phyloP scores from a whole-genome alignment of 208 protist genomes.

The Trypanosoma platydactyli region DNA sequence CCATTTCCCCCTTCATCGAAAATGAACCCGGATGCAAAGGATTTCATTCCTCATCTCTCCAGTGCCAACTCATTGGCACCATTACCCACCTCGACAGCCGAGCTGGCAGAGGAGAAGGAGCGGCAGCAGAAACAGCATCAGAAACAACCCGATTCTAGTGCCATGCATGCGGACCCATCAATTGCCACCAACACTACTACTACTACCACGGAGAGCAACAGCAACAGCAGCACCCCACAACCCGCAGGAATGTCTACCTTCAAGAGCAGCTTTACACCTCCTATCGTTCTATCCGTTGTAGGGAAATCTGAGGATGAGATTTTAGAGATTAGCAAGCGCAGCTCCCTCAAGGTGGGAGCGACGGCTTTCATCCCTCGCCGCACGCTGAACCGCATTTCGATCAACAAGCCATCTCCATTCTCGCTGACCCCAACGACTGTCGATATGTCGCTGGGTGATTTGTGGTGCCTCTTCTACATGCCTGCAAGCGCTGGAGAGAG shows the following conservation, averaged over 20 bases:
- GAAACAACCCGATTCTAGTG: not conserved
- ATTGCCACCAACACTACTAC: slow-evolving; percentile 3
- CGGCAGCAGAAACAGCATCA: slow-evolving; percentile 19
- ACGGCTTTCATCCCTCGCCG: slow-evolving; percentile 61
- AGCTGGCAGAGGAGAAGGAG: slow-evolving; percentile 39
- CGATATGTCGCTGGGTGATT: slow-evolving; percentile 68
- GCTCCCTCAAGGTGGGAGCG: slow-evolving; percentile 51
- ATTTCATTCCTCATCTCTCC: slow-evolving; percentile 51
- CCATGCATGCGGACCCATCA: slow-evolving; percentile 6
- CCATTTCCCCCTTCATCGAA: slow-evolving; percentile 28
- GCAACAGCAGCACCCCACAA: not conserved
- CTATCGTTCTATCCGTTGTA: slow-evolving; percentile 28
- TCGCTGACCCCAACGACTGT: slow-evolving; percentile 46
- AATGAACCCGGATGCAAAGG: slow-evolving; percentile 79
- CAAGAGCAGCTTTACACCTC: slow-evolving; percentile 22
- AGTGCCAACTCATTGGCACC: slow-evolving; percentile 32
- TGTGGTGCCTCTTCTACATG: slow-evolving; percentile 86
- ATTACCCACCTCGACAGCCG: slow-evolving; percentile 70
- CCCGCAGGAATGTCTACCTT: slow-evolving; percentile 18
- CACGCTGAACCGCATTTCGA: slow-evolving; percentile 59
- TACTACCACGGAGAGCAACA: no score
- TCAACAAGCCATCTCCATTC: slow-evolving; percentile 64
- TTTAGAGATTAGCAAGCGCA: slow-evolving; percentile 55
- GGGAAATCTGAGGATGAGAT: slow-evolving; percentile 62
- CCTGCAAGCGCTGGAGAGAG: slow-evolving; percentile 46